Evolutionary conservation across 495 filamentous ascomycete species (phyloP), one percentile per base, ranked within the genome.

Genomic region (Penicillium argentinense): DNA sequence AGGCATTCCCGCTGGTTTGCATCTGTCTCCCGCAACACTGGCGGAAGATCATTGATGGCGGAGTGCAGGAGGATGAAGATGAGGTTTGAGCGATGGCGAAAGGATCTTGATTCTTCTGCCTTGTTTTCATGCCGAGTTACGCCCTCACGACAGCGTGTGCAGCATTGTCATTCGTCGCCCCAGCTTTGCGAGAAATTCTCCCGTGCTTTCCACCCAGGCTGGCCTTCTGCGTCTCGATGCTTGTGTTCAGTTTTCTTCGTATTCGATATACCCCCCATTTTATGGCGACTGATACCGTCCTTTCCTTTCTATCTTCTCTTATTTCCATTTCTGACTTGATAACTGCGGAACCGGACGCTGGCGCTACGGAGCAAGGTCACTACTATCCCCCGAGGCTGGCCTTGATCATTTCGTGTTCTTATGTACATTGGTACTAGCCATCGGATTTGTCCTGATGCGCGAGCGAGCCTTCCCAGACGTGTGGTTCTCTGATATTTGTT

Each of bases 1-100:
- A 97, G 67, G 95, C 95, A 24, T 99, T 99, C 76, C 92, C 92
- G 7, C 77, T 99, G 47, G 95, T 99, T 17, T 99, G 95, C 66
- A 91, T 99, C 23, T 99, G 95, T 67, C 75, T 97, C 9, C 95
- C 95, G 13, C 89, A 97, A 59, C 90, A 97, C 65, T 99, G 95
- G 95, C 84, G 85, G 60, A 93, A 91, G 71, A 97, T 95, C 13
- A 91, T 97, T 57, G 91, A 99, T 46, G 91, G 88, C 28, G 62
- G 60, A 39, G 17, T 57, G 13, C 30, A 30, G 17, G 66, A 63
- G 46, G 71, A 64, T 23, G 72, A 72, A 17, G 68, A 72, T 32
- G 66, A 62, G 41, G 43, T 40, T 49, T 66, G 54, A 68, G 62
- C 51, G 51, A 47, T 42, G 39, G 42, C 51, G 52, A 44, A 40